phyloP scores from a whole-genome alignment of 2,329 filamentous ascomycete genomes.

The Fusarium albosuccineum region DNA sequence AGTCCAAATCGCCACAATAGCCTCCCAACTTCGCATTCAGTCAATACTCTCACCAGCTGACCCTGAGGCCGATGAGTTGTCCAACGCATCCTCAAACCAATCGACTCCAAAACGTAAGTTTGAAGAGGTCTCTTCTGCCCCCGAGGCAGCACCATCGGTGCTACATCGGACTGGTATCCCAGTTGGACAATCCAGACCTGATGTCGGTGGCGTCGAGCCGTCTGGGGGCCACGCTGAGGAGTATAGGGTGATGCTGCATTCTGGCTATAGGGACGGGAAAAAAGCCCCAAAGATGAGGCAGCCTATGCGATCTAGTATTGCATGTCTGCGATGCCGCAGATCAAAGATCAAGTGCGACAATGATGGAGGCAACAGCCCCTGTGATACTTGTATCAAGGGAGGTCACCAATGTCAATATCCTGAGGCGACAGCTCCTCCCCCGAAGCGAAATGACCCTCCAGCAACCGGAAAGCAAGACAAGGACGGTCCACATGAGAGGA shows the following conservation, averaged over 20 bases:
- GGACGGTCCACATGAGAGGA: conserved; percentile 62
- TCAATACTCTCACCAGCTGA: conserved; percentile 64
- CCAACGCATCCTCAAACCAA: conserved; percentile 35
- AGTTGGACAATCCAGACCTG: conserved; percentile 18
- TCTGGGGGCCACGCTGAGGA: conserved; percentile 29
- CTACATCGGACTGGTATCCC: conserved; percentile 14
- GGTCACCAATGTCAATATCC: conserved; percentile 82
- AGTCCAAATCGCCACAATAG: conserved; percentile 63
- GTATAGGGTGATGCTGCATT: conserved; percentile 1
- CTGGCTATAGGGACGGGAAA: conserved; percentile 27
- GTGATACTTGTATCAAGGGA: conserved; percentile 79
- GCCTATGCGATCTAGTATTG: conserved; percentile 82
- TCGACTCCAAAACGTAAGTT: conserved; percentile 37
- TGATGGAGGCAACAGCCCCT: conserved; percentile 76
- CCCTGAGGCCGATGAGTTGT: conserved; percentile 55
- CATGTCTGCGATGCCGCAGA: conserved; percentile 79
- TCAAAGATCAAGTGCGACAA: conserved; percentile 93
- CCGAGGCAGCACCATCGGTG: conserved; percentile 21
- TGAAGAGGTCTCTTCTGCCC: conserved; percentile 27
- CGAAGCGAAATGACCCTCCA: conserved; percentile 59
- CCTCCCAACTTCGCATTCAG: conserved; percentile 64
- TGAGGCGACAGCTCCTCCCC: conserved; percentile 51
- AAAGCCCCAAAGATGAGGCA: conserved; percentile 48
- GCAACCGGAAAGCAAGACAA: conserved; percentile 56
- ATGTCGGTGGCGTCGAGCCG: conserved; percentile 21